These are phyloP conservation scores for Epipyxis sp. DNA, from an alignment of 108 stramenopile species.

Conservation along the genomic window DNA sequence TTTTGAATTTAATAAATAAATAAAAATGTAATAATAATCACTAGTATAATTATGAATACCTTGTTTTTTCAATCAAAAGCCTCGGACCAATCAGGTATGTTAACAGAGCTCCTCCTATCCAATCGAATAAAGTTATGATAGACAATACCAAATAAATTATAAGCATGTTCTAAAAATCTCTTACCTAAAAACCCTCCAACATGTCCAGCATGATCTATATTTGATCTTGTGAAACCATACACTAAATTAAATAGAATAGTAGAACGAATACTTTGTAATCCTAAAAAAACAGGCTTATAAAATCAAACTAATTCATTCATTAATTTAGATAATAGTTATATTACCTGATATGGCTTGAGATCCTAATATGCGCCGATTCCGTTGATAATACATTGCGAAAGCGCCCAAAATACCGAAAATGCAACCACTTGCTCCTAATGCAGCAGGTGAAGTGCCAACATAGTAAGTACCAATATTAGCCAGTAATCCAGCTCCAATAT, in stretches of 20 bases:
- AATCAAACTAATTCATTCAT: not conserved
- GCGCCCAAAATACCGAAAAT: slow-evolving; percentile 1
- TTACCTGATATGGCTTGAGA: not conserved
- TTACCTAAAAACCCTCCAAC: slow-evolving; percentile 16
- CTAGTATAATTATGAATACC: too few relatives aligned
- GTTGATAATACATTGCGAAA: not conserved
- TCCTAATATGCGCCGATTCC: not conserved
- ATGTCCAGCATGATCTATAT: slow-evolving; percentile 21
- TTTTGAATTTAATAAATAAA: too few relatives aligned
- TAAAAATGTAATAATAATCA: too few relatives aligned
- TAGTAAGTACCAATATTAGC: not conserved
- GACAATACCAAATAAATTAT: too few relatives aligned
- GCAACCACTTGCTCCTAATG: not conserved
- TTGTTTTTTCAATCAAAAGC: too few relatives aligned
- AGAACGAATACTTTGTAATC: not conserved
- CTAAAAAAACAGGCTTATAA: not conserved
- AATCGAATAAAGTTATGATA: too few relatives aligned
- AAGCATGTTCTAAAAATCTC: too few relatives aligned
- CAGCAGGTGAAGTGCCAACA: not conserved
- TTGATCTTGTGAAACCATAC: not conserved
- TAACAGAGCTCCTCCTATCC: too few relatives aligned
- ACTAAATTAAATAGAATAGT: not conserved
- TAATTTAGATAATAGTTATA: not conserved
- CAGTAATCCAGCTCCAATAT: not conserved
- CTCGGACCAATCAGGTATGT: too few relatives aligned